These are phyloP conservation scores for Acarospora socialis DNA, from an alignment of 2,329 filamentous ascomycete species.

Conservation along the genomic window DNA sequence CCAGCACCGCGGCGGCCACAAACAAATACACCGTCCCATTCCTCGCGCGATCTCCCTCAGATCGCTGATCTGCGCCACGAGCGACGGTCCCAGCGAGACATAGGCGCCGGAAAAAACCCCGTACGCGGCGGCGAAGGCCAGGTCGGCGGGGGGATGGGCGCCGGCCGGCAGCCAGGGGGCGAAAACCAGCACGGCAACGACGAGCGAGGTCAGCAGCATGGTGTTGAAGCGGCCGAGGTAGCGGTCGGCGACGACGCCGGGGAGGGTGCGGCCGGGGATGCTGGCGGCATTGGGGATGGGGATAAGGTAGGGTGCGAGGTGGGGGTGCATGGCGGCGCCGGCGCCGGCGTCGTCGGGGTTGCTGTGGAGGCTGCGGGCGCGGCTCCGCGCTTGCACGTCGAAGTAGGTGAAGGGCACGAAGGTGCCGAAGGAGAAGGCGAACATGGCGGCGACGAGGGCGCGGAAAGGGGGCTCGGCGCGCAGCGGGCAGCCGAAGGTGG, in stretches of 20 bases:
- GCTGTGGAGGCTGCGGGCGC: too few relatives aligned
- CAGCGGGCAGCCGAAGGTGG: slow-evolving; percentile 35
- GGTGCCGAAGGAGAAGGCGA: slow-evolving; percentile 46
- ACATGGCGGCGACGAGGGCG: slow-evolving; percentile 32
- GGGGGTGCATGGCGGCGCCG: slow-evolving; percentile 35
- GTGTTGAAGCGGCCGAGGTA: slow-evolving; percentile 41
- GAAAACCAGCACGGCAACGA: slow-evolving; percentile 34
- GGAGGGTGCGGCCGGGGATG: slow-evolving; percentile 42
- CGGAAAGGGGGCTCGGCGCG: slow-evolving; percentile 31
- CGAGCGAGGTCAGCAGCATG: slow-evolving; percentile 35
- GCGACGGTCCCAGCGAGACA: slow-evolving; percentile 46
- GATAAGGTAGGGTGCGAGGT: slow-evolving; percentile 38
- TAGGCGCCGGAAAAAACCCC: slow-evolving; percentile 56
- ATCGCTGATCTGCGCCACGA: slow-evolving; percentile 57
- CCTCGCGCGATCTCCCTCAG: slow-evolving; percentile 52
- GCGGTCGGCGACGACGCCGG: slow-evolving; percentile 39
- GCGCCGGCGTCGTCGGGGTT: too few relatives aligned
- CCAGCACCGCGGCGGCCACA: slow-evolving; percentile 49
- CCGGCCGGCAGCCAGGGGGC: slow-evolving; percentile 41
- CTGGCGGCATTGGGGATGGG: slow-evolving; percentile 36
- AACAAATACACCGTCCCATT: slow-evolving; percentile 50
- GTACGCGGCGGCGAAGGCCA: slow-evolving; percentile 53
- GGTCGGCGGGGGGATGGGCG: slow-evolving; percentile 43
- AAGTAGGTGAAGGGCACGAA: slow-evolving; percentile 43
- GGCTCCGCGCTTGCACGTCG: slow-evolving; percentile 29